Percentiles rank a stretch among this genome's conserved stretches.
Evolutionary conservation across 306 rosid genomes (phyloP).

Genomic region (Cicer cuneatum): DNA sequence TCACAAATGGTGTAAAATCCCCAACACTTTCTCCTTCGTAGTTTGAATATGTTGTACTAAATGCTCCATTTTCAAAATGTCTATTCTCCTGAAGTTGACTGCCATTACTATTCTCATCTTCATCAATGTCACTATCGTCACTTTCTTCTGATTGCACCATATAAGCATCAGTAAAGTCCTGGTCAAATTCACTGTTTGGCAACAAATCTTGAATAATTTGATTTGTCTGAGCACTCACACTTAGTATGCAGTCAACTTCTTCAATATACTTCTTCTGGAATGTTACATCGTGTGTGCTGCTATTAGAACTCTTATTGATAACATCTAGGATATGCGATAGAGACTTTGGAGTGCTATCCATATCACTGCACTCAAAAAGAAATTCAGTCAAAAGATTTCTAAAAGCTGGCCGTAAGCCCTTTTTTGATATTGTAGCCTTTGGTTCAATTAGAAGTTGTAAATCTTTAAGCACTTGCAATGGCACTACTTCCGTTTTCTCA

Average conservation of each 20-base stretch:
- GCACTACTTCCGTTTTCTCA: conserved; percentile 40
- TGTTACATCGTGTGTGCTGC: conserved; percentile 10
- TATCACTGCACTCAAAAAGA: conserved; percentile 72
- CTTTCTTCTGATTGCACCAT: conserved; percentile 71
- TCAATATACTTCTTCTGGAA: conserved; percentile 56
- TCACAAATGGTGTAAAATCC: conserved; percentile 53
- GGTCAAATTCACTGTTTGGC: conserved; percentile 60
- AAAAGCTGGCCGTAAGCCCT: conserved; percentile 56
- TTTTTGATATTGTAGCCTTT: conserved; percentile 53
- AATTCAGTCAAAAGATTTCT: conserved; percentile 62
- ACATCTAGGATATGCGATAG: conserved; percentile 56
- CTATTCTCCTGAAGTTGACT: conserved; percentile 41
- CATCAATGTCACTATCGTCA: conserved; percentile 51
- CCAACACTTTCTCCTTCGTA: conserved; percentile 64
- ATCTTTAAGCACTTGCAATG: conserved; percentile 53
- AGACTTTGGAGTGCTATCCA: conserved; percentile 67
- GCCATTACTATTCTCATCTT: conserved; percentile 39
- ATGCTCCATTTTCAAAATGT: conserved; percentile 24
- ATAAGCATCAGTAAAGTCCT: conserved; percentile 74
- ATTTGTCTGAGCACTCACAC: conserved; percentile 73
- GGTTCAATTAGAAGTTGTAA: conserved; percentile 68
- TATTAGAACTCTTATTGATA: conserved; percentile 54
- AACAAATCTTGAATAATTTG: conserved; percentile 68
- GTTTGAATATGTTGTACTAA: conserved; percentile 39
- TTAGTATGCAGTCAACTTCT: conserved; percentile 71